Evolutionary conservation across 805 yeast genomes (phyloP).

Genomic region (Cyberlindnera veronae): DNA sequence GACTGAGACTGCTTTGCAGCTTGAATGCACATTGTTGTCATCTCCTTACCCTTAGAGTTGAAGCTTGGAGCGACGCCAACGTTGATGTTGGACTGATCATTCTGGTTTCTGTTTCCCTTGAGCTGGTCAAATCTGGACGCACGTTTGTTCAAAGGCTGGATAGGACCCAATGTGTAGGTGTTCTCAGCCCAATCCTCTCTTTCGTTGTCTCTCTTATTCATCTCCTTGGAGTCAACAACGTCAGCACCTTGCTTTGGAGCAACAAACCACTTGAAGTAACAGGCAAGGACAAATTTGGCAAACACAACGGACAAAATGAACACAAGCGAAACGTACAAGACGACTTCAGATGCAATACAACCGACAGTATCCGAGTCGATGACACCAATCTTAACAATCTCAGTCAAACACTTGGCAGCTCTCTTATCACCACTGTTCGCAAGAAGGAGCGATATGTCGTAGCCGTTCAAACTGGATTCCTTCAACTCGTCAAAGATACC

Average conservation of each 20-base stretch:
- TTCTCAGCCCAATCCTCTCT: constrained; percentile 87
- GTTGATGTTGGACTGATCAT: constrained; percentile 19
- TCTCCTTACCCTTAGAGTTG: constrained; percentile 26
- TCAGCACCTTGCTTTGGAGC: constrained; percentile 81
- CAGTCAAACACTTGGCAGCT: constrained; percentile 78
- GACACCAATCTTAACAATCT: constrained; percentile 83
- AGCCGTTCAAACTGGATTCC: constrained; percentile 59
- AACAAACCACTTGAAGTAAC: constrained; percentile 83
- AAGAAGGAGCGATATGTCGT: constrained; percentile 74
- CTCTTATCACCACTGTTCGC: constrained; percentile 62
- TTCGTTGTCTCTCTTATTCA: constrained; percentile 59
- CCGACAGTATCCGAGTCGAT: constrained; percentile 90
- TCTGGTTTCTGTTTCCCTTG: constrained; percentile 33
- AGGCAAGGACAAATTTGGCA: constrained; percentile 77
- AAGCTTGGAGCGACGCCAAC: constrained; percentile 6
- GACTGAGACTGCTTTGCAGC: constrained; percentile 33
- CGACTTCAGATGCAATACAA: constrained; percentile 86
- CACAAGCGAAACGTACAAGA: constrained; percentile 73
- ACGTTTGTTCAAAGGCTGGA: constrained; percentile 38
- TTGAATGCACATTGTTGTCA: constrained; percentile 65
- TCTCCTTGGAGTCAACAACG: constrained; percentile 50
- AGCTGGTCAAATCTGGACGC: constrained; percentile 32
- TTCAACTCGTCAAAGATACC: constrained; percentile 60
- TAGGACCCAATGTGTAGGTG: constrained; percentile 46
- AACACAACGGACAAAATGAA: constrained; percentile 81